Evolutionary conservation across 78 protist genomes (phyloP).

Genomic region (Cyanophora paradoxa): DNA sequence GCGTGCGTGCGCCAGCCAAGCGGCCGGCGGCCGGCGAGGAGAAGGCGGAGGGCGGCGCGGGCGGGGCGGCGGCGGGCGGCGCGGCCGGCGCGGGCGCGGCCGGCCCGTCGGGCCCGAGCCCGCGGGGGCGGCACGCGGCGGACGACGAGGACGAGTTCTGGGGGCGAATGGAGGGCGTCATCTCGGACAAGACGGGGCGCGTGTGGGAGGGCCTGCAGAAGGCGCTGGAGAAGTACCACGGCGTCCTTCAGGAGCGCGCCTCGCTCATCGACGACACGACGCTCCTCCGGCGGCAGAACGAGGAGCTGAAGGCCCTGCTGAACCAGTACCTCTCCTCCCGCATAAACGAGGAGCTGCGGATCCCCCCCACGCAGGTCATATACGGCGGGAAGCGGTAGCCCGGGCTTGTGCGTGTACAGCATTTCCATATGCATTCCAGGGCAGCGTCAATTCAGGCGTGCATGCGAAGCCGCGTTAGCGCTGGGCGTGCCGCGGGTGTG

Average conservation of each 20-base stretch:
- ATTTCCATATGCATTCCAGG: neutral
- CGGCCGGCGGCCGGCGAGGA: neutral
- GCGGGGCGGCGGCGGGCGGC: neutral
- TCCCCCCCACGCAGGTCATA: conserved; percentile 41
- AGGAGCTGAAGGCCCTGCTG: conserved; percentile 62
- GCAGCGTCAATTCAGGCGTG: neutral
- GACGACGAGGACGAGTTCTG: conserved; percentile 35
- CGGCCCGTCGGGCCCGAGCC: neutral
- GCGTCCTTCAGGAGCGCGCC: conserved; percentile 13
- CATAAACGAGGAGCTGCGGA: conserved; percentile 49
- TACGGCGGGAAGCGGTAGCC: neutral
- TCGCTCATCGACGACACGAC: conserved; percentile 17
- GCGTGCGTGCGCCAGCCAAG: neutral
- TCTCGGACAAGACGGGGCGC: conserved; percentile 14
- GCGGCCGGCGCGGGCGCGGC: conserved; percentile 1
- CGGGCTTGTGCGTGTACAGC: neutral
- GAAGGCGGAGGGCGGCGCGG: neutral
- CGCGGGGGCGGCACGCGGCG: neutral
- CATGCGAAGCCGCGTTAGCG: neutral
- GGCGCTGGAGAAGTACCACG: conserved; percentile 29
- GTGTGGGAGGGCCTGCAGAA: conserved; percentile 33
- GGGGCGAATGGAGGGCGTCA: conserved; percentile 1
- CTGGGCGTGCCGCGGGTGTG: neutral
- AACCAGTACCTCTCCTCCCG: conserved; percentile 48
- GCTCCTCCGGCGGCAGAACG: conserved; percentile 45